These are phyloP conservation scores for Exophiala phaeomuriformis DNA, from an alignment of 2,329 filamentous ascomycete species.

Conservation along the genomic window DNA sequence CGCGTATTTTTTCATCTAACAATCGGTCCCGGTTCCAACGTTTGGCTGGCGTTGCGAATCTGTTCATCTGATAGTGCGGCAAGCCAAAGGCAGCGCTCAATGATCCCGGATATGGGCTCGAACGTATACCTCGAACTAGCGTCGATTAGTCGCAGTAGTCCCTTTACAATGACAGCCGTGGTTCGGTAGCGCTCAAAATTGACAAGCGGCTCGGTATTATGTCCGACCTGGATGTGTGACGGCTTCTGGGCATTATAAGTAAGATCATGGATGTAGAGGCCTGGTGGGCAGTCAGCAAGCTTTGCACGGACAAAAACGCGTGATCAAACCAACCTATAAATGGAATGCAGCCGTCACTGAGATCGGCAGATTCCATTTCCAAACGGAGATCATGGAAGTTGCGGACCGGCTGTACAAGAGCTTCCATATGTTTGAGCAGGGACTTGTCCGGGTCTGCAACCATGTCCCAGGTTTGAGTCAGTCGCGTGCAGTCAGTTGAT, in stretches of 20 bases:
- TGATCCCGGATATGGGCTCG: slow-evolving; percentile 49
- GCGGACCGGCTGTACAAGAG: slow-evolving; percentile 53
- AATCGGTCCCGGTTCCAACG: slow-evolving; percentile 36
- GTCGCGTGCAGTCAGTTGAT: slow-evolving; percentile 51
- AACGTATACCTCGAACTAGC: slow-evolving; percentile 57
- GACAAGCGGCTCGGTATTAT: slow-evolving; percentile 48
- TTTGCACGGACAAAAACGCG: background rate
- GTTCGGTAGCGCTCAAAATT: slow-evolving; percentile 62
- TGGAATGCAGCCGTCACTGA: slow-evolving; percentile 57
- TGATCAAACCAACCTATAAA: slow-evolving; percentile 49
- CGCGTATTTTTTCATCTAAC: slow-evolving; percentile 50
- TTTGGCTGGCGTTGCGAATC: slow-evolving; percentile 43
- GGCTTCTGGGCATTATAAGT: slow-evolving; percentile 63
- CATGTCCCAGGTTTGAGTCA: slow-evolving; percentile 53
- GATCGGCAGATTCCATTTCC: slow-evolving; percentile 56
- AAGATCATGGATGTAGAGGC: slow-evolving; percentile 59
- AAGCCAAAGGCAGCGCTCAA: slow-evolving; percentile 59
- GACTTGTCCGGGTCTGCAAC: slow-evolving; percentile 49
- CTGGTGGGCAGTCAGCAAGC: slow-evolving; percentile 29
- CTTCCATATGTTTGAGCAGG: slow-evolving; percentile 52
- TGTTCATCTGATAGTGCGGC: slow-evolving; percentile 54
- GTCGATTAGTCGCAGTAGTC: slow-evolving; percentile 55
- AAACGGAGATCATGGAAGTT: slow-evolving; percentile 57
- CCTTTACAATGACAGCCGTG: slow-evolving; percentile 59
- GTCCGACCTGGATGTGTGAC: slow-evolving; percentile 46